A percentile compares a stretch with the other conserved stretches of the same genome.
Evolutionary conservation across 2,329 filamentous ascomycete genomes (phyloP).

Genomic region (Neofusicoccum cordaticola): DNA sequence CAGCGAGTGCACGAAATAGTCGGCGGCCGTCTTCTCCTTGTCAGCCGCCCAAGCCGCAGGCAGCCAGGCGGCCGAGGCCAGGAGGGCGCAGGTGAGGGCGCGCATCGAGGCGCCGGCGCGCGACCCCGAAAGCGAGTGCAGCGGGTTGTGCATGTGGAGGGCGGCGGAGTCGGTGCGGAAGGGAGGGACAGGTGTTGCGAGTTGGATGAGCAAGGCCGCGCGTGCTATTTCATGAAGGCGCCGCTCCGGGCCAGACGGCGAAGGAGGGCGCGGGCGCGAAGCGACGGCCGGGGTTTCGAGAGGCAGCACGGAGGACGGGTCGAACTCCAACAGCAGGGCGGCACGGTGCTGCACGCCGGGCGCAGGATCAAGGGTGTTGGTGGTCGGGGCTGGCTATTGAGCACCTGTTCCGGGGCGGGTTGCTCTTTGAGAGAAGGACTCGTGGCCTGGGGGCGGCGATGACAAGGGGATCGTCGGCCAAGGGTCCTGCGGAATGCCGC

Average conservation of each 20-base stretch:
- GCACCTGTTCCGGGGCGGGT: neutral
- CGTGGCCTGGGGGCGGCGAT: slow-evolving; percentile 18
- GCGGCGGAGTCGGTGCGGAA: slow-evolving; percentile 23
- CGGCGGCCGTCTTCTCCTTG: slow-evolving; percentile 64
- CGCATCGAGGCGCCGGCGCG: slow-evolving; percentile 29
- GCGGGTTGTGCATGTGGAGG: slow-evolving; percentile 14
- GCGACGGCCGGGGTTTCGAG: neutral
- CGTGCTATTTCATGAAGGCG: slow-evolving; percentile 36
- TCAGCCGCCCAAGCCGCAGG: slow-evolving; percentile 22
- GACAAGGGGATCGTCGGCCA: slow-evolving; percentile 16
- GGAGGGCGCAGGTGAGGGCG: slow-evolving; percentile 30
- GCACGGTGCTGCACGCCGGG: slow-evolving; percentile 18
- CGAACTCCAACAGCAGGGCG: slow-evolving; percentile 10
- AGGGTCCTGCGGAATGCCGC: slow-evolving; percentile 15
- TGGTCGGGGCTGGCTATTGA: slow-evolving; percentile 7
- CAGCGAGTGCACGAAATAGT: slow-evolving; percentile 85
- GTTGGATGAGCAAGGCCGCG: slow-evolving; percentile 22
- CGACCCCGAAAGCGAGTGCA: slow-evolving; percentile 24
- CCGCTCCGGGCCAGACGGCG: slow-evolving; percentile 2
- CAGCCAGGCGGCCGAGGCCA: slow-evolving; percentile 32
- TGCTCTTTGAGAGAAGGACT: slow-evolving; percentile 18
- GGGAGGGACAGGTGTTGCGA: slow-evolving; percentile 20
- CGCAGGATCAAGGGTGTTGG: slow-evolving; percentile 19
- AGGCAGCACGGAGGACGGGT: neutral
- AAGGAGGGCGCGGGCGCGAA: slow-evolving; percentile 2